These are phyloP conservation scores for Daldinia sp. DNA, from an alignment of 2,329 filamentous ascomycete species.

Conservation along the genomic window DNA sequence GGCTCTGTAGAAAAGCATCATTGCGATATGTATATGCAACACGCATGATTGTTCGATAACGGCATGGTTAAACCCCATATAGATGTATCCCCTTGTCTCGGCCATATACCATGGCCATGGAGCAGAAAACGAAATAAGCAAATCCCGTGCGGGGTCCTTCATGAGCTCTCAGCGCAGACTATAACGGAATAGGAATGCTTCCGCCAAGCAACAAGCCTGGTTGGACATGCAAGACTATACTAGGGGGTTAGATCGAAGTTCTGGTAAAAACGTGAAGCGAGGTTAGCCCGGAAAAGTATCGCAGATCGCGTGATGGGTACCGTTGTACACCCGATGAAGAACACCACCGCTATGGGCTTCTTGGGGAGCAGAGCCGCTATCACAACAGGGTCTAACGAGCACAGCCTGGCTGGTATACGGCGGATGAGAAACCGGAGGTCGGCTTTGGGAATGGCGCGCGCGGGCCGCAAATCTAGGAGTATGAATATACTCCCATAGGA, in stretches of 20 bases:
- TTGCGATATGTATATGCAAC: conserved; percentile 11
- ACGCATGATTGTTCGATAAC: not conserved
- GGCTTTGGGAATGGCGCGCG: conserved; percentile 2
- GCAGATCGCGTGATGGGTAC: conserved; percentile 7
- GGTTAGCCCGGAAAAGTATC: conserved; percentile 14
- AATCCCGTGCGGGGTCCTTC: conserved; percentile 6
- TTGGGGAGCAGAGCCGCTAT: conserved; percentile 17
- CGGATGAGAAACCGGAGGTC: conserved; percentile 1
- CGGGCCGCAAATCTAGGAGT: conserved; percentile 4
- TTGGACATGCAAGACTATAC: not conserved
- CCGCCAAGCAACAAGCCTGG: not conserved
- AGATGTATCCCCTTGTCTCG: not conserved
- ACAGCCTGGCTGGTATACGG: not conserved
- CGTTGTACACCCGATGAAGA: conserved; percentile 17
- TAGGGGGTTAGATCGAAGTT: not conserved
- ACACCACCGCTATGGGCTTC: conserved; percentile 4
- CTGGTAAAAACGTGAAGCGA: conserved; percentile 3
- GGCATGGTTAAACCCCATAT: not conserved
- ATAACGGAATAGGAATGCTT: not conserved
- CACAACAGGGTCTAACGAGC: conserved; percentile 9
- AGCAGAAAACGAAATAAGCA: conserved; percentile 3
- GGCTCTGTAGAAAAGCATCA: not conserved
- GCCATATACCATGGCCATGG: not conserved
- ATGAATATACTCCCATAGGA: conserved; percentile 13
- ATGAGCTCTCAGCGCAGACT: not conserved